phyloP scores from a whole-genome alignment of 2,329 filamentous ascomycete genomes.

The Sclerotinia nivalis region DNA sequence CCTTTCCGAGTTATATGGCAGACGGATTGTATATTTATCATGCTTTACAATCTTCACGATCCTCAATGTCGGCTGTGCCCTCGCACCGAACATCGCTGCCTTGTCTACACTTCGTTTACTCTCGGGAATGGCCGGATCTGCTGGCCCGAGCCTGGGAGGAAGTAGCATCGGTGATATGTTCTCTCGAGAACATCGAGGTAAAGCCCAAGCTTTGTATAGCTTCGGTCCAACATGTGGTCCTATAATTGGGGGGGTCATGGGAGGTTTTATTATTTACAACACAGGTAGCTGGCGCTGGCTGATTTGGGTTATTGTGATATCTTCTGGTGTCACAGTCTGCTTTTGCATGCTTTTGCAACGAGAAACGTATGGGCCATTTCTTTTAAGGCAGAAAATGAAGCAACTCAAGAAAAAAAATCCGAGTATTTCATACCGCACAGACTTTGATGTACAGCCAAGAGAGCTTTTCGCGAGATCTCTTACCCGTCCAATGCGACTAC shows the following conservation, averaged over 20 bases:
- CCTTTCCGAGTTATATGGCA: background rate
- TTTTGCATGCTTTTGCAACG: background rate
- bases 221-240: conserved; percentile 39
- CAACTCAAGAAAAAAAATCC: background rate
- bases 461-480: background rate
- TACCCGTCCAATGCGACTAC: background rate
- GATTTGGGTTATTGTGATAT: conserved; percentile 32
- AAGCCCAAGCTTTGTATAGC: conserved; percentile 38
- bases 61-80: conserved; percentile 58
- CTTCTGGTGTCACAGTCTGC: background rate
- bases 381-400: background rate
- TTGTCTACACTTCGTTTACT: conserved; percentile 52
- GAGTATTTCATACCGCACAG: background rate
- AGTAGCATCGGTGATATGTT: conserved; percentile 48
- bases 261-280: conserved; percentile 46
- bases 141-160: conserved; percentile 47
- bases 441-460: background rate
- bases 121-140: conserved; percentile 49
- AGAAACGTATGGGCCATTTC: background rate
- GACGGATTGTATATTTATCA: background rate
- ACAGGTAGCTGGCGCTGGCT: conserved; percentile 50
- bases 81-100: conserved; percentile 52
- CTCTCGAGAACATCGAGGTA: conserved; percentile 38
- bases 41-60: background rate
- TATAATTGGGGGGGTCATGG: conserved; percentile 39